Evolutionary conservation across 306 rosid species (phyloP).

Genomic region (Morella rubra): DNA sequence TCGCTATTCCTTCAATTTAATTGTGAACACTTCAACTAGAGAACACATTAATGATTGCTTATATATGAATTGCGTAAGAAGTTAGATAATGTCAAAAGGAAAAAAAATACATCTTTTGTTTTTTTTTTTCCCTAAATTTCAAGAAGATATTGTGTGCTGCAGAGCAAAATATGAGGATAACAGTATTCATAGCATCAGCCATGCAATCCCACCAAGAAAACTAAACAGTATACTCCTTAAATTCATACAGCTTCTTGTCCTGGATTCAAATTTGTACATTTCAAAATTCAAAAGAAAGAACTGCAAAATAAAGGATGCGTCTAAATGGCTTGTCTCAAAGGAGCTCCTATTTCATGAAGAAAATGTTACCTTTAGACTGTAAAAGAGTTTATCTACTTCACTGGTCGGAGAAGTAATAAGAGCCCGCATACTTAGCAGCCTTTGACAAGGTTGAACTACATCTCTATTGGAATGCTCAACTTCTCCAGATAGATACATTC

Average conservation of each 20-base stretch:
- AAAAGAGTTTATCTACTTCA: slow-evolving; percentile 51
- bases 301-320: slow-evolving; percentile 13
- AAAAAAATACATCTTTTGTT: too few species aligned
- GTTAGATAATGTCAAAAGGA: too few species aligned
- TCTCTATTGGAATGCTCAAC: slow-evolving; percentile 42
- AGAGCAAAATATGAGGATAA: too few species aligned
- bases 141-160: too few species aligned
- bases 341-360: background rate
- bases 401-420: slow-evolving; percentile 48
- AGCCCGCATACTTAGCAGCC: slow-evolving; percentile 56
- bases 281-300: background rate
- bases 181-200: too few species aligned
- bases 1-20: background rate
- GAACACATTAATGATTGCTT: too few species aligned
- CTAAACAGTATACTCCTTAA: background rate
- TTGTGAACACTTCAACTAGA: background rate
- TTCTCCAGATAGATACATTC: slow-evolving; percentile 80
- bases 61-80: too few species aligned
- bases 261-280: background rate
- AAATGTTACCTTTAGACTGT: slow-evolving; percentile 67
- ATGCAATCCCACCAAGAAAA: background rate
- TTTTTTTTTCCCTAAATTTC: too few species aligned
- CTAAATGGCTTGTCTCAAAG: background rate
- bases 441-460: slow-evolving; percentile 45
- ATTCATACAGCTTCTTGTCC: background rate